phyloP scores from a whole-genome alignment of 106 monocot genomes.

The Acorus calamus region DNA sequence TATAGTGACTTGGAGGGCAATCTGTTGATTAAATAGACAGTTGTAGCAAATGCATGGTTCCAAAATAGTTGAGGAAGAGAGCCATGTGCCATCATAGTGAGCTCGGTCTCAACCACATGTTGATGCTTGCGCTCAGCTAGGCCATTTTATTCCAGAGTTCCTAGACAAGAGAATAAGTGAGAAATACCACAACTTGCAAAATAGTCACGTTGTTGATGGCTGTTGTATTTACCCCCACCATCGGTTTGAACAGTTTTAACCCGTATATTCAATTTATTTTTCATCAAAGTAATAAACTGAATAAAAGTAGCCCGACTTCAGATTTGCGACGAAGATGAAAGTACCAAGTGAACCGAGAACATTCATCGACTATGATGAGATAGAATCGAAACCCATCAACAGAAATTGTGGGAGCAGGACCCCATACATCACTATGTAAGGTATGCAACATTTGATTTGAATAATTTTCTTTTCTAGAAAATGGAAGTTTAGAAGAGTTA shows the following conservation, averaged over 20 bases:
- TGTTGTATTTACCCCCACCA: not conserved
- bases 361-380: no score
- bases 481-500: no score
- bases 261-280: no score
- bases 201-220: not conserved
- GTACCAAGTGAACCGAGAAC: no score
- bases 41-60: no score
- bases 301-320: not conserved
- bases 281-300: not conserved
- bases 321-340: no score
- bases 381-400: no score
- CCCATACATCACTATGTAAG: constrained; percentile 1
- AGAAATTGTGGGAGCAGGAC: no score
- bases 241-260: no score
- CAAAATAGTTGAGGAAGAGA: not conserved
- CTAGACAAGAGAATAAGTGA: not conserved
- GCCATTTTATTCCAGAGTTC: no score
- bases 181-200: not conserved
- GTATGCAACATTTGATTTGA: not conserved
- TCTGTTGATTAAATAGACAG: constrained; percentile 1
- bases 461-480: not conserved
- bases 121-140: not conserved
- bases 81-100: not conserved
- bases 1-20: not conserved
- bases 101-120: no score